phyloP scores from a whole-genome alignment of 139 green algal species.

The Chlamydomonas incerta region DNA sequence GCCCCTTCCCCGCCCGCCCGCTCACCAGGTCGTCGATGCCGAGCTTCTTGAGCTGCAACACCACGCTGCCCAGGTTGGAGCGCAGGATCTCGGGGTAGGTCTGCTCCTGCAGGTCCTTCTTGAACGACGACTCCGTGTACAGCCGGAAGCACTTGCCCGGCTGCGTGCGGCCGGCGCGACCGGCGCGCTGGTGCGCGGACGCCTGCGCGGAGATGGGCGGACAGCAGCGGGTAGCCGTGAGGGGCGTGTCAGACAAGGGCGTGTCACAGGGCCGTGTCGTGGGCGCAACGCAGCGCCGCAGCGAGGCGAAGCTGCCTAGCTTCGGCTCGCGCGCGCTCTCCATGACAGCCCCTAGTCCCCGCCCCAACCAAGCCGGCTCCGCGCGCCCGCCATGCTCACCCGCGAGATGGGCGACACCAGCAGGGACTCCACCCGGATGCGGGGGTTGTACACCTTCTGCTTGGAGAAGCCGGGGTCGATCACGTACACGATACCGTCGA shows the following conservation, averaged over 20 bases:
- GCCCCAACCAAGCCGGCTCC: too few relatives aligned
- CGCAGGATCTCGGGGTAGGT: constrained; percentile 99
- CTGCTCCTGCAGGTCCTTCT: constrained; percentile 98
- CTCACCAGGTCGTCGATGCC: constrained; percentile 98
- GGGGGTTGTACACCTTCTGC: constrained; percentile 99
- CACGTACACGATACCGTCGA: constrained; percentile 99
- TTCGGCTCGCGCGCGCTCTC: too few relatives aligned
- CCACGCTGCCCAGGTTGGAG: constrained; percentile 96
- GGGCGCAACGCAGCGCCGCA: too few relatives aligned
- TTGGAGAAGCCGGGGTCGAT: constrained; percentile 97
- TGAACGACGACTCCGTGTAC: constrained; percentile 97
- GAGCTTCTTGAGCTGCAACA: constrained; percentile 99
- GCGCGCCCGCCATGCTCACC: too few relatives aligned
- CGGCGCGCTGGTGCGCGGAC: constrained; percentile 94
- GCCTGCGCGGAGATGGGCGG: constrained; percentile 77
- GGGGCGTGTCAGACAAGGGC: too few relatives aligned
- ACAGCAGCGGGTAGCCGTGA: too few relatives aligned
- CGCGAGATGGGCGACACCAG: constrained; percentile 98
- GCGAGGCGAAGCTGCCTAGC: too few relatives aligned
- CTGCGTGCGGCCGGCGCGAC: constrained; percentile 94
- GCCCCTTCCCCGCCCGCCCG: neutral
- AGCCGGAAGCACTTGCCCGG: constrained; percentile 99
- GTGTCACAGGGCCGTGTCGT: too few relatives aligned
- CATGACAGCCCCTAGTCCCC: too few relatives aligned
- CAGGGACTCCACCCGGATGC: constrained; percentile 96